Base-by-base conservation (phyloP, 1,284 basidiomycete genomes). In the Neolentinus lepideus region DNA sequence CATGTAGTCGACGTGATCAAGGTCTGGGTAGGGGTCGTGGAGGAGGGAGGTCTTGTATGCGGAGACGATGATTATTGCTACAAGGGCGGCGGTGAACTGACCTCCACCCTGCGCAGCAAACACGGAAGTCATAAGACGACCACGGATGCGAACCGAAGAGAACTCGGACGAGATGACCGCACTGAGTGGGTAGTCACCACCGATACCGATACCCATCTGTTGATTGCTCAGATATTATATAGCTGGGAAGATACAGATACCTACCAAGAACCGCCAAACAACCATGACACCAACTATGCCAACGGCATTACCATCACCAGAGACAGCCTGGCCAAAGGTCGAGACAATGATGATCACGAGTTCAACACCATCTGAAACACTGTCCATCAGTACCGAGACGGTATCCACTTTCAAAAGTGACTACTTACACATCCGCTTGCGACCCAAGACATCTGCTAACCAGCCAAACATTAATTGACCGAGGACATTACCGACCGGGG, bases 101-200 rank as follows among this genome's bases (percentile, higher is more conserved):
- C 85, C 85, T 82, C 84, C 88, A 27, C 85, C 86, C 60, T 87
- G 84, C 31, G 74, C 69, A 0, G 85, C 79, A 61, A 90, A 90
- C 2, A 87, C 84, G 3, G 83, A 83, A 1, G 80, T 79, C 82
- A 90, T 87, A 68, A 91, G 77, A 2, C 85, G 75, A 53, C 88
- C 88, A 60, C 88, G 80, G 27, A 85, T 87, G 57, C 79, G 77
- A 31, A 83, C 85, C 0, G 87, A 78, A 2, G 90, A 85, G 63
- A 92, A 92, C 66, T 94, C 91, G 31, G 83, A 85, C 3, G 83
- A 80, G 59, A 87, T 86, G 58, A 85, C 79, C 1, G 85, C 83
- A 52, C 73, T 77, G 2, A 87, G 68, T 22, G 85, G 85, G 60
- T 87, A 87, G 62, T 86, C 83, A 45, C 90, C 91, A 29, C 89